Evolutionary conservation across 2,329 filamentous ascomycete species (phyloP), one percentile per base, ranked within the genome.

Genomic region (Metarhizium sp.): DNA sequence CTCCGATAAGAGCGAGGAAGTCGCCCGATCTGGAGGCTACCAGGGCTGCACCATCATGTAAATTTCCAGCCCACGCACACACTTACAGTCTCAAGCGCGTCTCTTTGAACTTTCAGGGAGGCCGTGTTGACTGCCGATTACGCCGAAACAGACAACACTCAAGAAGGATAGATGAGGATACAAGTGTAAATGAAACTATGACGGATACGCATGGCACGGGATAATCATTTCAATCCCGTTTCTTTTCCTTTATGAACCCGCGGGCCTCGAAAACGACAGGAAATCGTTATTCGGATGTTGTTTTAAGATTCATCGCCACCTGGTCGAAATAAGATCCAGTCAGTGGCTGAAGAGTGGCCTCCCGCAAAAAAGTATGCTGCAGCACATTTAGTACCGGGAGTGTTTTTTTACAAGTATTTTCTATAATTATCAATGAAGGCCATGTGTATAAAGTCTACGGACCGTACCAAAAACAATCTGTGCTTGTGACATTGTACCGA

Each of bases 1-100:
- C 58, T 59, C 60, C 54, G 57, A 57, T 59, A 62, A 66, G 57
- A 30, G 5, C 34, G 42, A 43, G 18, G 29, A 47, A 11, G 49
- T n/a, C 25, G 54, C 18, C n/a, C 48, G 14, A 48, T 47, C 5
- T 30, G 43, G 30, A 34, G 18, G 50, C 54, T 55, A 55, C 45
- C 4, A 34, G 7, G 64, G 66, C 54, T 71, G 69, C 59, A 61
- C 58, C 34, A 54, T 71, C 62, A 71, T 71, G 69, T 72, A 69
- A 67, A 63, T 47, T 47, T 36, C 47, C 32, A 30, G 14, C 8
- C 30, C 13, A 45, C 6, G 18, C 6, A 45, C 42, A 45, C 16
- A 45, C 14, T 45, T 20, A 45, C 42, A 20, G 16, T 40, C 5
- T 16, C 38, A 16, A 16, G 5, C 13, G 13, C 38, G 38, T 16